These are phyloP conservation scores for Strobilomyces dryophilus DNA, from an alignment of 768 basidiomycete genomes.

Conservation along the genomic window DNA sequence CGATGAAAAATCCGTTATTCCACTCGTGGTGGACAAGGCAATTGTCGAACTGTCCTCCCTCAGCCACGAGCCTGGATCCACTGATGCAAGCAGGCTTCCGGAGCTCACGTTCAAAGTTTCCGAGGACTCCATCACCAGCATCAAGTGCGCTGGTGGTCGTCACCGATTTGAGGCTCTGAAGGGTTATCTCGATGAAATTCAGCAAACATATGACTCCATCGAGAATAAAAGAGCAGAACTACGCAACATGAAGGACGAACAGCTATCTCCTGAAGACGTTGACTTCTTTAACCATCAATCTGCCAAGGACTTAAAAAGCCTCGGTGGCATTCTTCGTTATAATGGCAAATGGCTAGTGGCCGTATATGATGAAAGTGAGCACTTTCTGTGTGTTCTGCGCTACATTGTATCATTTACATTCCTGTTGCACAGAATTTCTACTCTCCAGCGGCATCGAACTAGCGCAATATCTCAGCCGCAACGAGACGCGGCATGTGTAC, in stretches of 20 bases:
- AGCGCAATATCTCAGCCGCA: slow-evolving; percentile 8
- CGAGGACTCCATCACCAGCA: not conserved
- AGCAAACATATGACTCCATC: not conserved
- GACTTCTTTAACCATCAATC: not conserved
- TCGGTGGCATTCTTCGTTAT: not conserved
- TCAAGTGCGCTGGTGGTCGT: not conserved
- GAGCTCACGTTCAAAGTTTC: not conserved
- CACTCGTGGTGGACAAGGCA: not conserved
- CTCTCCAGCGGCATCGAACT: not conserved
- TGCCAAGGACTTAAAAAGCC: not conserved
- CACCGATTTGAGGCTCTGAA: not conserved
- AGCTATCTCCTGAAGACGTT: not conserved
- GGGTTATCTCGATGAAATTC: not conserved
- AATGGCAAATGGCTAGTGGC: not conserved
- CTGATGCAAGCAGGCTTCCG: not conserved
- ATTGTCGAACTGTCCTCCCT: not conserved
- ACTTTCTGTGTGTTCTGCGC: not conserved
- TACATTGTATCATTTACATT: not conserved
- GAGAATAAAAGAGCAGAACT: not conserved
- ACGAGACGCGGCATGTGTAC: slow-evolving; percentile 7
- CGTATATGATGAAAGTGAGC: not conserved
- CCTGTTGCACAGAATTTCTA: not conserved
- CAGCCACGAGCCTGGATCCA: not conserved
- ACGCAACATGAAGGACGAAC: not conserved
- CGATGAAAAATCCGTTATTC: not conserved